phyloP scores from a whole-genome alignment of 371 early-diverging fungal genomes.

The Mortierella sp. region DNA sequence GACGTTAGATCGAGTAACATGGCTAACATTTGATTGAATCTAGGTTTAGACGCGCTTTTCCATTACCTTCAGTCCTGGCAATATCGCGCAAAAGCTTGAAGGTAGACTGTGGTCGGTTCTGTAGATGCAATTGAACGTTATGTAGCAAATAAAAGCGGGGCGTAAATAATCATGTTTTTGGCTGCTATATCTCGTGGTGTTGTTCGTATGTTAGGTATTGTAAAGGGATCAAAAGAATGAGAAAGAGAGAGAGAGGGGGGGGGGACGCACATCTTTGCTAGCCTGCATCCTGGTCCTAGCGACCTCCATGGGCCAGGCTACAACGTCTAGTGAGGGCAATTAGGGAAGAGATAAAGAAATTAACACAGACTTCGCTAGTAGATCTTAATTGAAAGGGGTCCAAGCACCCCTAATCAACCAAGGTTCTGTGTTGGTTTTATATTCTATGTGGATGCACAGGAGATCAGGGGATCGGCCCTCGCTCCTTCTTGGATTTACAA shows the following conservation, averaged over 20 bases:
- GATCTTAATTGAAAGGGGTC: background rate
- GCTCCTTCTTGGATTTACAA: background rate
- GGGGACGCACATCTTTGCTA: slow-evolving; percentile 39
- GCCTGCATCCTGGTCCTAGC: slow-evolving; percentile 57
- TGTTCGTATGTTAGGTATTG: background rate
- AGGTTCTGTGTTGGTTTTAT: background rate
- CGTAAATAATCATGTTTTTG: slow-evolving; percentile 1
- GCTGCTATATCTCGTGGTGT: background rate
- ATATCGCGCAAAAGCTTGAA: slow-evolving; percentile 51
- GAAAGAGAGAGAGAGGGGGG: background rate
- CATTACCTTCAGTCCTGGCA: slow-evolving; percentile 52
- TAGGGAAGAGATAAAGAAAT: background rate
- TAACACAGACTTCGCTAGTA: background rate
- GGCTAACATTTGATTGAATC: background rate
- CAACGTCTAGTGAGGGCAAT: slow-evolving; percentile 24
- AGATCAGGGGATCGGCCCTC: background rate
- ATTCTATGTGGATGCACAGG: background rate
- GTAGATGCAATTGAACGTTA: background rate
- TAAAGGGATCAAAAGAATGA: background rate
- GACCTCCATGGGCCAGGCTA: slow-evolving; percentile 52
- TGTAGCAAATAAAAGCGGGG: background rate
- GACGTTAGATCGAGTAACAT: background rate
- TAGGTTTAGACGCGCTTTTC: background rate
- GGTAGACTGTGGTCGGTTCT: slow-evolving; percentile 50
- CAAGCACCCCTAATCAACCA: background rate